Evolutionary conservation across 2,329 filamentous ascomycete genomes (phyloP).

Genomic region (Claviceps purpurea): DNA sequence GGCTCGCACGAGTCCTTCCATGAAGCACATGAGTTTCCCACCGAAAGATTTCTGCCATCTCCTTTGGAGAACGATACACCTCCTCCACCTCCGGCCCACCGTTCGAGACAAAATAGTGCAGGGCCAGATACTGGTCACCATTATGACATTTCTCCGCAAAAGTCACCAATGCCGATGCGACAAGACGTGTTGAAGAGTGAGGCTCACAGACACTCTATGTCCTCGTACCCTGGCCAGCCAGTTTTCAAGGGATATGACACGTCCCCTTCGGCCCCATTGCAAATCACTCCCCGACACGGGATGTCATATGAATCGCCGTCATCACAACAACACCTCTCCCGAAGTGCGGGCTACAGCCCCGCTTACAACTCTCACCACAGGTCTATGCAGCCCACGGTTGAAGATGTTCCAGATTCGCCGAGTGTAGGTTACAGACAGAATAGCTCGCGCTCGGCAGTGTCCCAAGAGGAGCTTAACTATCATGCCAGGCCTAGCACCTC

Average conservation of each 20-base stretch:
- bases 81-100: conserved; percentile 43
- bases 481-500: conserved; percentile 28
- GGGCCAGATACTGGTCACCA: conserved; percentile 27
- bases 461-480: conserved; percentile 26
- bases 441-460: conserved; percentile 11
- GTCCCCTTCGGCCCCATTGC: conserved; percentile 24
- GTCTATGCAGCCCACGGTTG: conserved; percentile 48
- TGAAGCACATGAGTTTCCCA: conserved; percentile 20
- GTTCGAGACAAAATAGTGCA: conserved; percentile 32
- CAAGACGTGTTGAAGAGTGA: conserved; percentile 45
- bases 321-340: conserved; percentile 35
- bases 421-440: conserved; percentile 15
- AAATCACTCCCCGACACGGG: conserved; percentile 14
- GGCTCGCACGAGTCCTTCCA: conserved; percentile 21
- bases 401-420: conserved; percentile 47
- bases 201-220: conserved; percentile 38
- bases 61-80: conserved; percentile 31
- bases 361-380: conserved; percentile 32
- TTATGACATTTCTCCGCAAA: conserved; percentile 28
- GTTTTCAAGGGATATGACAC: conserved; percentile 39
- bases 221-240: conserved; percentile 39
- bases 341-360: conserved; percentile 33
- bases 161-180: conserved; percentile 40
- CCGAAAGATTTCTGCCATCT: conserved; percentile 21
- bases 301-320: conserved; percentile 22